Evolutionary conservation across 768 basidiomycete species (phyloP), one percentile per base, ranked within the genome.

Genomic region (Rhizopogon salebrosus): DNA sequence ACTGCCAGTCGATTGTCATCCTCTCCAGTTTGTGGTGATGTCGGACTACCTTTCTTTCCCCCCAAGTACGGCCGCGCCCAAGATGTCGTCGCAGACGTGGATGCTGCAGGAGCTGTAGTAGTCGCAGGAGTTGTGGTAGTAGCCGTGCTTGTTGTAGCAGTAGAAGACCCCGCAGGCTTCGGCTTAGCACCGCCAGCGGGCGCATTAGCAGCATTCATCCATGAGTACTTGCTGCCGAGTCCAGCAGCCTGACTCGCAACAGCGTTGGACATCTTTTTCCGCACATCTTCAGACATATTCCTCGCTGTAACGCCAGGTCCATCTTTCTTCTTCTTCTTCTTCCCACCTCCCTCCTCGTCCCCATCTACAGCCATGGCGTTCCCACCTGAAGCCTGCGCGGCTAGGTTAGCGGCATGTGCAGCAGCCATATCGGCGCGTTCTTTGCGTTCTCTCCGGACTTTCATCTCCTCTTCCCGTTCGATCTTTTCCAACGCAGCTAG

Each of bases 191-290:
- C 46, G 0, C 77, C 58, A 18, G 78, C 66, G 2, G 74, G 71
- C 1, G 76, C 70, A 54, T 75, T 80, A 2, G 82, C 79, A 5
- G 87, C 80, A 14, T 73, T 91, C 89, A 94, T 91, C 92, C 92
- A 95, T 14, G 88, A 77, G 61, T 93, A 95, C 68, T 85, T 87
- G 20, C 87, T 84, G 1, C 84, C 82, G 20, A 91, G 64, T 0
- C 92, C 92, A n/a, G 91, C 89, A 5, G 90, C 90, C 64, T 91
- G 90, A 58, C 84, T 87, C 22, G 92, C 92, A 6, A 89, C 88
- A 23, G 87, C 87, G 66, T 95, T 92, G 31, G 87, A 88, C 84
- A 94, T 84, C 66, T 91, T 92, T 77, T 95, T 95, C 59, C 85
- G 75, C 60, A 92, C 87, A 60, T 94, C 92, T 68, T 93, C 92